Base-by-base conservation (phyloP, 2,329 filamentous ascomycete genomes). In the Parascedosporium putredinis region DNA sequence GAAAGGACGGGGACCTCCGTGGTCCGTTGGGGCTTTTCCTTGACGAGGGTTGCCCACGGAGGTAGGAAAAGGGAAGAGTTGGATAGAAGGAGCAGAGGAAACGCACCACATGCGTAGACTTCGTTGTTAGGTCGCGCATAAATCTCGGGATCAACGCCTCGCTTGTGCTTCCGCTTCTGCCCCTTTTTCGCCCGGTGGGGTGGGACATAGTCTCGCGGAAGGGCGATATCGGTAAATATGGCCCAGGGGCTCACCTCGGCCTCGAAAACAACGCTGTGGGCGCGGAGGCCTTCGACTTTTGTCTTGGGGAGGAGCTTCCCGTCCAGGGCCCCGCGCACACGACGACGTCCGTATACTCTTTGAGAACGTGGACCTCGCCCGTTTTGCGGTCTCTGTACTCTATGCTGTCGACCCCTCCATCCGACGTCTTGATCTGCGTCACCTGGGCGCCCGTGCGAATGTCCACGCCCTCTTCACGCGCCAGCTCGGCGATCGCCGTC, bases 91-190 rank as follows among this genome's bases (percentile, higher is more conserved):
- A n/a, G n/a, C n/a, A 45, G 14, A 50, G 25, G 16, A 6, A 8
- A 61, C 69, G 50, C 59, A 76, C 89, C 93, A 62, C 93, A 98
- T 1, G 88, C 90, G 64, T 98, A 98, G 9, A 95, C 84, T 62
- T 95, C 90, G 50, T 85, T 79, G 62, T 88, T 85, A 0, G 90
- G 90, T 3, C 93, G 78, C 1, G 93, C 86, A 63, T 98, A 98
- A 54, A 97, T 93, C 65, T 98, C 93, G 0, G 93, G 93, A 23
- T 88, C 83, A 10, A 88, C 88, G 16, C 76, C 76, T 24, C 81
- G 75, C 52, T 73, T 72, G 65, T 76, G 78, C 58, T 67, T 68
- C 59, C 73, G 69, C 67, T 69, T 71, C 61, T 76, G 71, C 52
- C 69, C 74, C 60, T 65, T 62, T 55, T 59, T 62, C 51, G 65